A percentile compares a stretch with the other conserved stretches of the same genome.
Conservation (phyloP, 805 yeast genomes). For the Starmerella kuoi region DNA sequence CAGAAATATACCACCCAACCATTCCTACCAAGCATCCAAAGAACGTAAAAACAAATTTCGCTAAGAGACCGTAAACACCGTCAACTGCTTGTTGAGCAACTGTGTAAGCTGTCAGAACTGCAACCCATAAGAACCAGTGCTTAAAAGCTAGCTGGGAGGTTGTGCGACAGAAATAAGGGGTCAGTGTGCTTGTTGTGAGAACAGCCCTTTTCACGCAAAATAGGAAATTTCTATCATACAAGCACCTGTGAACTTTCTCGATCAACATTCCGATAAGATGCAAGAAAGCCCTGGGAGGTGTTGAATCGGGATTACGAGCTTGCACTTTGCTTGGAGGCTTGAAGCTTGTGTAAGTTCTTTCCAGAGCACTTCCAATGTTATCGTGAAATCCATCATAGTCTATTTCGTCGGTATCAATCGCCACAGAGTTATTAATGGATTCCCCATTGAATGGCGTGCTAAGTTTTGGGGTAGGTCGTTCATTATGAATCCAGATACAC, state of each 20-base stretch:
- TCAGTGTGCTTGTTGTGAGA: slow-evolving; percentile 19
- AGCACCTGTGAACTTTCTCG: background rate
- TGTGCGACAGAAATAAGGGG: slow-evolving; percentile 24
- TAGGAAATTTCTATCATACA: slow-evolving; percentile 16
- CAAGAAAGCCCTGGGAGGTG: slow-evolving; percentile 24
- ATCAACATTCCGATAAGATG: slow-evolving; percentile 22
- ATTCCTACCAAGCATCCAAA: slow-evolving; percentile 27
- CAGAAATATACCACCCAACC: slow-evolving; percentile 29
- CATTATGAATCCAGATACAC: slow-evolving; percentile 15
- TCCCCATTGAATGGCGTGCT: slow-evolving; percentile 10
- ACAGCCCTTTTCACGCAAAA: slow-evolving; percentile 24
- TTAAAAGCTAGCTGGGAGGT: slow-evolving; percentile 21
- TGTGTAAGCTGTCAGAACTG: slow-evolving; percentile 27
- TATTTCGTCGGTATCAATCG: slow-evolving; percentile 6
- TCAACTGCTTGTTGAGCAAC: slow-evolving; percentile 28
- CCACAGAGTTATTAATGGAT: background rate
- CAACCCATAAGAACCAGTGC: slow-evolving; percentile 27
- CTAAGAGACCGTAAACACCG: slow-evolving; percentile 24
- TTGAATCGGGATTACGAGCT: slow-evolving; percentile 26
- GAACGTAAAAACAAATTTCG: slow-evolving; percentile 25
- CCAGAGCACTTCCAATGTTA: slow-evolving; percentile 5
- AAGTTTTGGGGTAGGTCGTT: slow-evolving; percentile 16
- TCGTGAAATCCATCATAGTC: slow-evolving; percentile 12
- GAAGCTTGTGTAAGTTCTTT: slow-evolving; percentile 12
- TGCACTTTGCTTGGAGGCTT: slow-evolving; percentile 16